Percentiles rank a stretch among this genome's conserved stretches.
Evolutionary conservation across 23 red algal species (phyloP).

Genomic region (Gracilaria domingensis): DNA sequence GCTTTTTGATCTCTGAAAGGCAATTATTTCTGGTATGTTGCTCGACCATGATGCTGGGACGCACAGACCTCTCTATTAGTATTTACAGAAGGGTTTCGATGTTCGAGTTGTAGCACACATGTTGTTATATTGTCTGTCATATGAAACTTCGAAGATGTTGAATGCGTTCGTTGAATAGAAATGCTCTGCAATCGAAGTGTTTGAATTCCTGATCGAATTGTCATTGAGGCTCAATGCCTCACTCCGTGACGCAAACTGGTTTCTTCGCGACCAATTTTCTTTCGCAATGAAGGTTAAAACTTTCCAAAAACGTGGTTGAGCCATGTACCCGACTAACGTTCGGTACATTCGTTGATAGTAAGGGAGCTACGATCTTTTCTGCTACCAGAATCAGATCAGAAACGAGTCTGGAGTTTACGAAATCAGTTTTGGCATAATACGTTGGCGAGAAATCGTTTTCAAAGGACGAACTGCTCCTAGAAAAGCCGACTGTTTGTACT

Average conservation of each 20-base stretch:
- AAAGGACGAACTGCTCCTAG: too few relatives aligned
- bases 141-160: background rate
- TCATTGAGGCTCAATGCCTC: background rate
- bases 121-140: background rate
- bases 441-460: too few relatives aligned
- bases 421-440: background rate
- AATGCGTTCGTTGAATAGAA: background rate
- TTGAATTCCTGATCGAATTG: background rate
- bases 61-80: background rate
- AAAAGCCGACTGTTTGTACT: too few relatives aligned
- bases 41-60: background rate
- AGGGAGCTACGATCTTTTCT: background rate
- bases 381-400: background rate
- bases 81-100: background rate
- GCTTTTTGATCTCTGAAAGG: slow-evolving; percentile 17
- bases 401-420: background rate
- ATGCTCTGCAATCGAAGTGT: background rate
- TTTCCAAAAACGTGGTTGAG: background rate
- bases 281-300: background rate
- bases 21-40: background rate
- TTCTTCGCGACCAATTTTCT: background rate
- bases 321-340: background rate
- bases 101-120: background rate
- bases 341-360: background rate
- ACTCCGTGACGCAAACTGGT: background rate